These are phyloP conservation scores for Backusella mclennaniae DNA, from an alignment of 192 early-diverging fungal genomes.

Conservation along the genomic window DNA sequence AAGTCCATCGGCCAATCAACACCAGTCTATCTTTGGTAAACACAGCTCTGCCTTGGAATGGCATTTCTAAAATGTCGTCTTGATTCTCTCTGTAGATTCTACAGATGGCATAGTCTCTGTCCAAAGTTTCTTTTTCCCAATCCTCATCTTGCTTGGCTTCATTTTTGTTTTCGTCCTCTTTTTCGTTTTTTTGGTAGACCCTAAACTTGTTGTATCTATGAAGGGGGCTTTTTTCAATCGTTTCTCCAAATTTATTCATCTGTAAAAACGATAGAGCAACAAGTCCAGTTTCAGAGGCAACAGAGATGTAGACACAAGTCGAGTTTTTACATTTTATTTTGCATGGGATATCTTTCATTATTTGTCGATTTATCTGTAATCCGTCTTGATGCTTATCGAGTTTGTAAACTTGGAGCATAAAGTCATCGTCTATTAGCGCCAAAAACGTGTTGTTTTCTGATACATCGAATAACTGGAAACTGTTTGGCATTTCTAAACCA, in stretches of 20 bases:
- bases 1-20: not conserved
- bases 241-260: not conserved
- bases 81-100: not conserved
- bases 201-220: not conserved
- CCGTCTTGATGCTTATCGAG: too few relatives aligned
- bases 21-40: not conserved
- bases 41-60: not conserved
- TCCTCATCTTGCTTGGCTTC: too few relatives aligned
- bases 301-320: too few relatives aligned
- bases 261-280: not conserved
- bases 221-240: not conserved
- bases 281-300: too few relatives aligned
- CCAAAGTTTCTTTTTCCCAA: not conserved
- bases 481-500: not conserved
- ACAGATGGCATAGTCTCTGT: not conserved
- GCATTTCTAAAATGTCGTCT: not conserved
- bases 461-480: not conserved
- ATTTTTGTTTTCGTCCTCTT: not conserved
- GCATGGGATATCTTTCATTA: too few relatives aligned
- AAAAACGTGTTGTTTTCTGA: not conserved
- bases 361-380: too few relatives aligned
- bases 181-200: not conserved
- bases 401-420: not conserved
- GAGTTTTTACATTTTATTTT: too few relatives aligned
- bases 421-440: not conserved